Conservation (phyloP, 345 rosid genomes). For the Populus ilicifolia region DNA sequence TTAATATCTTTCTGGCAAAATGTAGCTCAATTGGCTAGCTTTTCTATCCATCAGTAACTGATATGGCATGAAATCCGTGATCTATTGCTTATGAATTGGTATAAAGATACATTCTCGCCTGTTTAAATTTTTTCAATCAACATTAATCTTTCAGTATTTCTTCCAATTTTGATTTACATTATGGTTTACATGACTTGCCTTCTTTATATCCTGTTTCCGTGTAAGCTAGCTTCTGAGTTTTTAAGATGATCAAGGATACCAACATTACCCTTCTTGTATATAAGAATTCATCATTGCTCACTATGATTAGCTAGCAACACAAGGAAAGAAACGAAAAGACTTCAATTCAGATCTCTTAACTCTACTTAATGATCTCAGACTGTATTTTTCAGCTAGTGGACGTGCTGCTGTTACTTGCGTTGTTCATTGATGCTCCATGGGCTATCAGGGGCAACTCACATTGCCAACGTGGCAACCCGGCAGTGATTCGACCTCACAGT, state of each 20-base stretch:
- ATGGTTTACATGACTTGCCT: conserved; percentile 7
- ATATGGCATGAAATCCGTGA: conserved; percentile 24
- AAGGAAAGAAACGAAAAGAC: no score
- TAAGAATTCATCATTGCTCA: neutral
- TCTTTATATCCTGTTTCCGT: neutral
- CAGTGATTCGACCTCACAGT: conserved; percentile 74
- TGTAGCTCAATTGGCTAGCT: conserved; percentile 23
- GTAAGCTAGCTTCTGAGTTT: conserved; percentile 6
- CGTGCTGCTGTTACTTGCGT: conserved; percentile 65
- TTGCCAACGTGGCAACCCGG: conserved; percentile 49
- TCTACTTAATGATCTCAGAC: neutral
- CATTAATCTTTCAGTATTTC: conserved; percentile 12
- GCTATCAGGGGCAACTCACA: conserved; percentile 41
- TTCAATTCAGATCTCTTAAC: neutral
- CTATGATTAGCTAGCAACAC: neutral
- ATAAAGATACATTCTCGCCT: no score
- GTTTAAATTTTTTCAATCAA: neutral
- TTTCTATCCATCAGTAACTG: conserved; percentile 4
- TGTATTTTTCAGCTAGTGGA: conserved; percentile 53
- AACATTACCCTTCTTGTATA: neutral
- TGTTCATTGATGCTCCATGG: conserved; percentile 45
- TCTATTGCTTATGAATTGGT: conserved; percentile 16
- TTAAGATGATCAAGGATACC: neutral
- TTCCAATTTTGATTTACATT: conserved; percentile 9
- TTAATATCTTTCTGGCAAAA: conserved; percentile 17